Evolutionary conservation across 129 eudicot species (phyloP), one percentile per base, ranked within the genome.

Genomic region (Ambrosia trifida): DNA sequence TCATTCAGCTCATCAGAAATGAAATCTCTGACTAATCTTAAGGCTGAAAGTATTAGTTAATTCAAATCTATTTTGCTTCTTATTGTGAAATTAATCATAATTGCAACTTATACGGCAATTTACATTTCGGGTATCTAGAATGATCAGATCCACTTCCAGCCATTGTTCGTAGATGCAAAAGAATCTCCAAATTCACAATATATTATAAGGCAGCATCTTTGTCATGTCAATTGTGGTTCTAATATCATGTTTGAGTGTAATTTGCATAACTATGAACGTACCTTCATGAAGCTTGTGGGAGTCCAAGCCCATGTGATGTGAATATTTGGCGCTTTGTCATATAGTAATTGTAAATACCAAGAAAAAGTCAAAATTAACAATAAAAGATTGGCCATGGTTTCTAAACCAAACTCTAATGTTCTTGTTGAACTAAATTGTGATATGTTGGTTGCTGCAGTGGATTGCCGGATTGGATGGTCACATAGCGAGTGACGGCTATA

Each of bases 241-340:
- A 59, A 4, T 40, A 11, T 59, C 41, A 59, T 17, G 11, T 59
- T 51, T 59, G 31, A 12, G 18, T 59, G 41, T 13, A 3, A 31
- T 31, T 59, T 59, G 18, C 40, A 51, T 51, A 59, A 56, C n/a
- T 56, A n/a, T 20, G 7, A 49, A 51, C 58, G 24, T 51, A 16
- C 2, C 58, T 51, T 17, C 3, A 3, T 46, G 52, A 46, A 51
- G 28, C 58, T n/a, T 51, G 58, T 16, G 11, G 20, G 58, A n/a
- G 58, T 16, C 24, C 58, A 51, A 51, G 58, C 58, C 58, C 58
- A 51, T 51, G 58, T 19, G 13, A 54, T 54, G 24, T 19, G 24
- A 11, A 54, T 54, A 54, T 19, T 19, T 19, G 14, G 33, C 61
- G 5, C 31, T 2, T 54, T 20, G 12, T 20, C 7, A 32, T 54